Evolutionary conservation across 1,139 yeast genomes (phyloP).

Genomic region (Kodamaea fungicola): DNA sequence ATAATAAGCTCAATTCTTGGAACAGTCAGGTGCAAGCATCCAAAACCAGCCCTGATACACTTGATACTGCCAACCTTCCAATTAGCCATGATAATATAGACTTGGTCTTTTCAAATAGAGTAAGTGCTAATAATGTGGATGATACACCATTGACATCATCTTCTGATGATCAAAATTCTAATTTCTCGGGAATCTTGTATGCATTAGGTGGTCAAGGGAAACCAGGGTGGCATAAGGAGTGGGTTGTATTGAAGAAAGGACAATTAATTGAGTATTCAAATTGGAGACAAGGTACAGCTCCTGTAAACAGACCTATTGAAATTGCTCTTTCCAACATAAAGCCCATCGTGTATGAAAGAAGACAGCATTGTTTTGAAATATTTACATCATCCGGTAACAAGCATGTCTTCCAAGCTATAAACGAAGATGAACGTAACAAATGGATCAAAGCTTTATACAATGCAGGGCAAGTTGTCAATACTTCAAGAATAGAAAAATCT

Average conservation of each 20-base stretch:
- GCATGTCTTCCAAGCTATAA: constrained; percentile 75
- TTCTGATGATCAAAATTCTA: constrained; percentile 23
- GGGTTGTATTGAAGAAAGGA: constrained; percentile 75
- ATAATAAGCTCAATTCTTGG: constrained; percentile 24
- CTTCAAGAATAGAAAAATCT: constrained; percentile 18
- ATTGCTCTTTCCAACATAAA: constrained; percentile 69
- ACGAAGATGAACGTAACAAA: constrained; percentile 60
- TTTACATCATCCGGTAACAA: constrained; percentile 67
- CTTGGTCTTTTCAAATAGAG: constrained; percentile 21
- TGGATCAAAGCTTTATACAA: constrained; percentile 65
- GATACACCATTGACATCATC: constrained; percentile 10
- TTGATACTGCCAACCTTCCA: constrained; percentile 4
- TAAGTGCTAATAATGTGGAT: constrained; percentile 10
- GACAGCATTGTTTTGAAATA: constrained; percentile 69
- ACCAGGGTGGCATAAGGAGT: constrained; percentile 86
- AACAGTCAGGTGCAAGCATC: not conserved
- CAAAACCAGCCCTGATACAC: constrained; percentile 1
- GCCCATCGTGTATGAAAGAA: constrained; percentile 43
- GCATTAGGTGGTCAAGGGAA: constrained; percentile 72
- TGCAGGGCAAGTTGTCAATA: constrained; percentile 44
- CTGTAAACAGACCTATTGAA: constrained; percentile 69
- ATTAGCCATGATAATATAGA: constrained; percentile 33
- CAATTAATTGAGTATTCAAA: constrained; percentile 69
- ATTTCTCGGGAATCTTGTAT: constrained; percentile 57
- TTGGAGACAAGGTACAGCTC: constrained; percentile 71